phyloP scores from a whole-genome alignment of 164 flowering plant genomes.

The Vitis labrusca region DNA sequence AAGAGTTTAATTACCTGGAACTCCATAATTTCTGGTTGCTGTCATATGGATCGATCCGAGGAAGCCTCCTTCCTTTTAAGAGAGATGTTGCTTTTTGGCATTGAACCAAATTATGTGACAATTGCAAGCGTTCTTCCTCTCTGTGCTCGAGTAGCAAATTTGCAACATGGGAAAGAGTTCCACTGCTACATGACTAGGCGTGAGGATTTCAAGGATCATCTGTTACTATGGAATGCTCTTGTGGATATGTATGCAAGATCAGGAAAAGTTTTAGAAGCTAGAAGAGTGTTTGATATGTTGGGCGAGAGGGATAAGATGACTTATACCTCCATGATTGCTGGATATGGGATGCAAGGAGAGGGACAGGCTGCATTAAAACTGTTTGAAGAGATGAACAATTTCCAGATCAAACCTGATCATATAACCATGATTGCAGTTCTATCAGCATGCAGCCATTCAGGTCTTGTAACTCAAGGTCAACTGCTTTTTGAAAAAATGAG shows the following conservation, averaged over 20 bases:
- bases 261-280: slow-evolving; percentile 45
- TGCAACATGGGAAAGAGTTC: slow-evolving; percentile 65
- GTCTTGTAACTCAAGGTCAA: slow-evolving; percentile 46
- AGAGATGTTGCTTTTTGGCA: slow-evolving; percentile 42
- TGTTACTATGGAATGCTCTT: slow-evolving; percentile 60
- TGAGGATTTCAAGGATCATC: slow-evolving; percentile 31
- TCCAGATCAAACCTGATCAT: slow-evolving; percentile 50
- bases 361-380: slow-evolving; percentile 41
- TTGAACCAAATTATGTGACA: slow-evolving; percentile 58
- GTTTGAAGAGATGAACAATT: slow-evolving; percentile 50
- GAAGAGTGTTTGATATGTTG: slow-evolving; percentile 46
- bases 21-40: slow-evolving; percentile 52
- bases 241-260: slow-evolving; percentile 70
- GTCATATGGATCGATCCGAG: slow-evolving; percentile 40
- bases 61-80: slow-evolving; percentile 51
- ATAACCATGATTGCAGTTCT: slow-evolving; percentile 64
- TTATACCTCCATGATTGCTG: slow-evolving; percentile 63
- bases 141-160: slow-evolving; percentile 55
- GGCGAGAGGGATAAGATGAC: slow-evolving; percentile 48
- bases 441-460: slow-evolving; percentile 70
- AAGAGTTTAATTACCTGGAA: slow-evolving; percentile 58
- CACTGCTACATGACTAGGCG: slow-evolving; percentile 50
- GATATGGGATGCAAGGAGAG: slow-evolving; percentile 62
- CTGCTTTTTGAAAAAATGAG: slow-evolving; percentile 44
- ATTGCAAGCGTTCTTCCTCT: slow-evolving; percentile 63